Evolutionary conservation across 1,284 basidiomycete species (phyloP).

Genomic region (Puccinia hordei): DNA sequence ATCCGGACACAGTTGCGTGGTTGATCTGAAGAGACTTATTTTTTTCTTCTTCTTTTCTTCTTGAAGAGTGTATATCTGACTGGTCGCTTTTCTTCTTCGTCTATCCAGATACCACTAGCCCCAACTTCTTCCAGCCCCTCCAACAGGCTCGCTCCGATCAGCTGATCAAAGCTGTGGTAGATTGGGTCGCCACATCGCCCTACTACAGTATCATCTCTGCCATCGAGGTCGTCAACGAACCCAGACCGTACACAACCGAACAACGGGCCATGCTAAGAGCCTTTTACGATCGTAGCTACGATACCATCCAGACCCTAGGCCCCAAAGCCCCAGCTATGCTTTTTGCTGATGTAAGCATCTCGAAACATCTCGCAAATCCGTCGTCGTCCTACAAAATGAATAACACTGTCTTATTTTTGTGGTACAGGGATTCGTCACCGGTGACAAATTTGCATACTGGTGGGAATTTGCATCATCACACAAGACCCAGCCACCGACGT

Average conservation of each 20-base stretch:
- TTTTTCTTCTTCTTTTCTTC: too few relatives aligned
- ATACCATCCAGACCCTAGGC: conserved; percentile 53
- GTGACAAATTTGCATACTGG: conserved; percentile 33
- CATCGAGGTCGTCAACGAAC: conserved; percentile 56
- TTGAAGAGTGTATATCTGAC: background rate
- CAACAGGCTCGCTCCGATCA: conserved; percentile 55
- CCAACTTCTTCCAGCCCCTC: conserved; percentile 53
- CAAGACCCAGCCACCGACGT: conserved; percentile 47
- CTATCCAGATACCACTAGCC: conserved; percentile 44
- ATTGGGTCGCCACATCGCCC: conserved; percentile 54
- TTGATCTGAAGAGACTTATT: background rate
- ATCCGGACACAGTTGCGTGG: conserved; percentile 52
- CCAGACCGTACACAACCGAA: conserved; percentile 55
- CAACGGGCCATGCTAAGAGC: conserved; percentile 54
- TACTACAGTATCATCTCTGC: conserved; percentile 56
- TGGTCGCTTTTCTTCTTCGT: background rate
- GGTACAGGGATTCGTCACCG: conserved; percentile 47
- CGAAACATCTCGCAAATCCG: too few relatives aligned
- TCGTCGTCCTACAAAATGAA: background rate
- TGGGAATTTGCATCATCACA: conserved; percentile 52
- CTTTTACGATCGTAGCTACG: conserved; percentile 56
- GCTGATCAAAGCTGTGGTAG: conserved; percentile 55
- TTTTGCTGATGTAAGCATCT: conserved; percentile 52
- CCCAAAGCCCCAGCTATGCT: conserved; percentile 56
- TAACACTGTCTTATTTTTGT: background rate